These are phyloP conservation scores for Acanthamoeba lenticulata DNA, from an alignment of 208 protist genomes.

Conservation along the genomic window DNA sequence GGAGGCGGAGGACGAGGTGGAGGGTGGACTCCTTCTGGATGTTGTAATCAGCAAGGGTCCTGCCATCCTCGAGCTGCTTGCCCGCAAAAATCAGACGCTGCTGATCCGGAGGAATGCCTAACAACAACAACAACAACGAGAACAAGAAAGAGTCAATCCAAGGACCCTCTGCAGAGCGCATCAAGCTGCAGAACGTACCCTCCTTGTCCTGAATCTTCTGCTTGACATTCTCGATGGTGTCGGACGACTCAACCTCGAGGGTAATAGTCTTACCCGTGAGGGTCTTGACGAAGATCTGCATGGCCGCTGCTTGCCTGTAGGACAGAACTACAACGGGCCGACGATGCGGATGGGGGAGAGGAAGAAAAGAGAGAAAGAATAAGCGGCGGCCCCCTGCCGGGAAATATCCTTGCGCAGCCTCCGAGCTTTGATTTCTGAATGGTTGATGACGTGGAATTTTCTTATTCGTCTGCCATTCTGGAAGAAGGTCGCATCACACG, in stretches of 20 bases:
- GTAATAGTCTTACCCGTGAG: conserved; percentile 99
- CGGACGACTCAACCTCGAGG: conserved; percentile 96
- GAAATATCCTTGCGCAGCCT: not conserved
- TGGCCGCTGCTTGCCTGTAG: conserved; percentile 6
- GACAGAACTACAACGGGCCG: not conserved
- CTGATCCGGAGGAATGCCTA: conserved; percentile 93
- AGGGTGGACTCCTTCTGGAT: conserved; percentile 99
- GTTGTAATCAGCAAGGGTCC: conserved; percentile 98
- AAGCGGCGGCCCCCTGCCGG: not conserved
- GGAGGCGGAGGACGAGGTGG: conserved; percentile 97
- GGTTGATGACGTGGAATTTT: conserved; percentile 2
- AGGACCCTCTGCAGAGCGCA: not conserved
- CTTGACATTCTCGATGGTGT: conserved; percentile 98
- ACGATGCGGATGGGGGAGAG: conserved; percentile 57
- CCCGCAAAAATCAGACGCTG: conserved; percentile 94
- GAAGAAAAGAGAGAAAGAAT: conserved; percentile 53
- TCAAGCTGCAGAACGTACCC: conserved; percentile 78
- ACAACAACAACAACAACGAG: not conserved
- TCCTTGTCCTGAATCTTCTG: conserved; percentile 99
- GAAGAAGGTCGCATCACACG: too few relatives aligned
- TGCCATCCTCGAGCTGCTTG: conserved; percentile 98
- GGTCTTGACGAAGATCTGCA: conserved; percentile 97
- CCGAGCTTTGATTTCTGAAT: not conserved
- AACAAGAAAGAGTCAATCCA: not conserved
- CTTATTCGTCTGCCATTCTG: not conserved